phyloP scores from a whole-genome alignment of 129 eudicot species.

The Ambrosia artemisiifolia region DNA sequence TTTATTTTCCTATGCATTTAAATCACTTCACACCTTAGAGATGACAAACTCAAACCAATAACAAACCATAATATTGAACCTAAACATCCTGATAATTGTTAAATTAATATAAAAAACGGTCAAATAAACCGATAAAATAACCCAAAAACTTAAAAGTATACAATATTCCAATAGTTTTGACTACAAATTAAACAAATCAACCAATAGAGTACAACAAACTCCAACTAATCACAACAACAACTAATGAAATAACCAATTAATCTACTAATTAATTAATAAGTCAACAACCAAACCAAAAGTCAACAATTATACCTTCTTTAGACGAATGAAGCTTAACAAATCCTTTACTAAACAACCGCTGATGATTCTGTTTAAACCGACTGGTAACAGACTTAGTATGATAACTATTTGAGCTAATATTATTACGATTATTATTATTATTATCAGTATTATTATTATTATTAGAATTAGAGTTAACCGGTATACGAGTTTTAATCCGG shows the following conservation, averaged over 20 bases:
- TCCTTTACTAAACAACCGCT: constrained; percentile 36
- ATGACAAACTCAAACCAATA: constrained; percentile 6
- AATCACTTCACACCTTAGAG: background rate
- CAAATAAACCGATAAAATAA: background rate
- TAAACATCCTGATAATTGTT: background rate
- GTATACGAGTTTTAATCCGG: constrained; percentile 71
- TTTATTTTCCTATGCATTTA: background rate
- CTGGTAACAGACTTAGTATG: constrained; percentile 34
- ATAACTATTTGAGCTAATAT: constrained; percentile 26
- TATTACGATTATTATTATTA: constrained; percentile 26
- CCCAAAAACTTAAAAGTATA: background rate
- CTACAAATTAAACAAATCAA: constrained; percentile 13
- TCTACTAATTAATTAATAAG: background rate
- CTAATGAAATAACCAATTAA: background rate
- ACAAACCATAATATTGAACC: background rate
- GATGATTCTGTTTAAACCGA: constrained; percentile 42
- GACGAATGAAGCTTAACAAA: constrained; percentile 39
- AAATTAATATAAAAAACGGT: background rate
- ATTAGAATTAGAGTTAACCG: constrained; percentile 26
- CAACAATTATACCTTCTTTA: constrained; percentile 46
- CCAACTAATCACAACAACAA: background rate
- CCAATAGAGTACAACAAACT: constrained; percentile 14
- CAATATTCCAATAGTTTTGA: background rate
- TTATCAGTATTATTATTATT: constrained; percentile 24
- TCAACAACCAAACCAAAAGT: constrained; percentile 1